Evolutionary conservation across 208 protist genomes (phyloP).

Genomic region (Acanthamoeba royreba): DNA sequence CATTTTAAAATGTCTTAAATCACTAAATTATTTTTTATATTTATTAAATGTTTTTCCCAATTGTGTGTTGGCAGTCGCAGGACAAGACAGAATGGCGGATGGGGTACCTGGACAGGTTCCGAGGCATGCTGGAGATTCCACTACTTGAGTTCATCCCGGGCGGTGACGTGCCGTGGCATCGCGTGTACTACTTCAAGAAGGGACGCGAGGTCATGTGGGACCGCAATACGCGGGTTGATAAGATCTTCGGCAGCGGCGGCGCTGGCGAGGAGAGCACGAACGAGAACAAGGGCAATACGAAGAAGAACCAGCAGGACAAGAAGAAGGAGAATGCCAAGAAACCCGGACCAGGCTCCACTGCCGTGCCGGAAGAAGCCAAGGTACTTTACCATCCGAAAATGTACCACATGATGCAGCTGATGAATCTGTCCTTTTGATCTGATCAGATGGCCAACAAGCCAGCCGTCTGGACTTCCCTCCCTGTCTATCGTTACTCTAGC

Average conservation of each 20-base stretch:
- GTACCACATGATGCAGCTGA: neutral
- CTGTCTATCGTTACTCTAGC: neutral
- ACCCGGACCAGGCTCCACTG: neutral
- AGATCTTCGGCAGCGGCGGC: slow-evolving; percentile 36
- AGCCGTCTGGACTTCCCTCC: neutral
- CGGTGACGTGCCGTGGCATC: slow-evolving; percentile 26
- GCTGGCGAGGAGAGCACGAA: neutral
- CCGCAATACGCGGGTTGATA: slow-evolving; percentile 14
- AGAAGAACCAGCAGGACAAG: neutral
- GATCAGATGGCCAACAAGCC: neutral
- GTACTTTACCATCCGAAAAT: neutral
- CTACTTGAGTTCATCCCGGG: slow-evolving; percentile 42
- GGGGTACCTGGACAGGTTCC: slow-evolving; percentile 36
- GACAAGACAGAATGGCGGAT: slow-evolving; percentile 46
- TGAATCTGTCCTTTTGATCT: neutral
- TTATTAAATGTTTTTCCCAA: neutral
- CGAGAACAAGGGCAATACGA: neutral
- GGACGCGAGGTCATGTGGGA: slow-evolving; percentile 27
- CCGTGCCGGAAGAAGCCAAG: neutral
- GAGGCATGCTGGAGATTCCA: slow-evolving; percentile 42
- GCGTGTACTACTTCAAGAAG: slow-evolving; percentile 45
- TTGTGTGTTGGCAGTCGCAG: neutral
- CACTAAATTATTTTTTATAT: neutral
- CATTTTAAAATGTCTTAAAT: neutral
- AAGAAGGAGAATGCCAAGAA: neutral